phyloP scores from a whole-genome alignment of 2,329 filamentous ascomycete genomes.

The Aureobasidium sp. region DNA sequence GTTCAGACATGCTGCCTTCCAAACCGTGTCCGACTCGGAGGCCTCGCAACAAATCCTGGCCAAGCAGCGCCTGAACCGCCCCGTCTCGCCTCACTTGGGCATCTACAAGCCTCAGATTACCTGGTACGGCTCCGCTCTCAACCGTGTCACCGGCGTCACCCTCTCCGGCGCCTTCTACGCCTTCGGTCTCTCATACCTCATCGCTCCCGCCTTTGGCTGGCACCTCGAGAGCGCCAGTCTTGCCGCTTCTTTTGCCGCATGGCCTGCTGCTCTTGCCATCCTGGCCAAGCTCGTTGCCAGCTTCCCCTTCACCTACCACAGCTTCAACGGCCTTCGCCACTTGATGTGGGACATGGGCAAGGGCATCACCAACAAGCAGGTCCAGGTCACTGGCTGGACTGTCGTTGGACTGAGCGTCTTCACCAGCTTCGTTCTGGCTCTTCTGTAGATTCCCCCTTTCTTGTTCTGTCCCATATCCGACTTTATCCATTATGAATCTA shows the following conservation, averaged over 20 bases:
- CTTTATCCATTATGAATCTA: slow-evolving; percentile 7
- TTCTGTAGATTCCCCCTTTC: slow-evolving; percentile 22
- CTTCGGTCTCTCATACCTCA: slow-evolving; percentile 75
- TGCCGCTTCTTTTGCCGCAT: slow-evolving; percentile 57
- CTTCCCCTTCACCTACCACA: slow-evolving; percentile 62
- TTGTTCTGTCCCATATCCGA: background rate
- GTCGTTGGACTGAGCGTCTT: slow-evolving; percentile 51
- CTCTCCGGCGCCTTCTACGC: slow-evolving; percentile 70
- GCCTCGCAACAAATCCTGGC: slow-evolving; percentile 60
- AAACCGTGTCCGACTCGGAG: slow-evolving; percentile 49
- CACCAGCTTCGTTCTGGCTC: slow-evolving; percentile 43
- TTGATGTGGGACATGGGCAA: slow-evolving; percentile 62
- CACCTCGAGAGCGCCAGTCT: slow-evolving; percentile 59
- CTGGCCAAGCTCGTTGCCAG: slow-evolving; percentile 52
- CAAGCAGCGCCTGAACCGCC: slow-evolving; percentile 72
- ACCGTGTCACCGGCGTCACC: slow-evolving; percentile 74
- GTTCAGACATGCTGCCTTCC: slow-evolving; percentile 46
- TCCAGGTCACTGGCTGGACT: slow-evolving; percentile 59
- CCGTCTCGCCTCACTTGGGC: slow-evolving; percentile 73
- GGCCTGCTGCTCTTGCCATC: slow-evolving; percentile 54
- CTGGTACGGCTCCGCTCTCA: slow-evolving; percentile 68
- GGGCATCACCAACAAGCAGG: slow-evolving; percentile 56
- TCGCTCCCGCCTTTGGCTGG: slow-evolving; percentile 67
- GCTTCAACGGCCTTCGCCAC: slow-evolving; percentile 64
- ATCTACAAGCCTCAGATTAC: slow-evolving; percentile 87